A percentile compares a stretch with the other conserved stretches of the same genome.
Evolutionary conservation across 2,329 filamentous ascomycete genomes (phyloP).

Genomic region (Colletotrichum gigasporum): DNA sequence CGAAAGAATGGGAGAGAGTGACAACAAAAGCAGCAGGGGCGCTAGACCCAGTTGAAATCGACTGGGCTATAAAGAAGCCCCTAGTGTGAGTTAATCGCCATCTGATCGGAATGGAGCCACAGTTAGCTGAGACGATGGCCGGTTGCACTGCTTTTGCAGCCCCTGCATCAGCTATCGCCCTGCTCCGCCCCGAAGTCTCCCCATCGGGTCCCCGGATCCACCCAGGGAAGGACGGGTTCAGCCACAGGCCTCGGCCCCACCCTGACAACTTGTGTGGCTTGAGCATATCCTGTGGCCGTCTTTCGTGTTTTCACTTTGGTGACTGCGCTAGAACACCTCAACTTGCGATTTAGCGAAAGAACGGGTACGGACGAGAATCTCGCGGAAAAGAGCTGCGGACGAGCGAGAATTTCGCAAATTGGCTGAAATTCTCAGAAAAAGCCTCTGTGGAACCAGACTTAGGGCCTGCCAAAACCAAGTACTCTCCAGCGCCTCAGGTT

Average conservation of each 20-base stretch:
- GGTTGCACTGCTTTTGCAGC: not conserved
- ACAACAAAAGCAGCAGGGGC: conserved; percentile 8
- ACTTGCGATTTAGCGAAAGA: not conserved
- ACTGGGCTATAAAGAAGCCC: not conserved
- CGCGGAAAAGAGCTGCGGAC: not conserved
- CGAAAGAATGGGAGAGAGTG: no score
- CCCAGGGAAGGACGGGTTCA: not conserved
- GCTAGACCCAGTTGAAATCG: not conserved
- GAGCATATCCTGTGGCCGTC: conserved; percentile 6
- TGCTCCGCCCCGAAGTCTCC: conserved; percentile 3
- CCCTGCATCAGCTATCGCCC: conserved; percentile 18
- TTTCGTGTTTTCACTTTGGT: conserved; percentile 7
- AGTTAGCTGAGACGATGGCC: not conserved
- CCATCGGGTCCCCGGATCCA: not conserved
- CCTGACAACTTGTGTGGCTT: not conserved
- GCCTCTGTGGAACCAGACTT: not conserved
- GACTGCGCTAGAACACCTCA: conserved; percentile 24
- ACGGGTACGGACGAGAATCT: not conserved
- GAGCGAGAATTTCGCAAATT: not conserved
- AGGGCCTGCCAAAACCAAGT: not conserved
- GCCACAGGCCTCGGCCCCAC: conserved; percentile 1
- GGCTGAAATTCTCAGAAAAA: not conserved
- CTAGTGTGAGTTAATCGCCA: not conserved
- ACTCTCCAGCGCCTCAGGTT: not conserved
- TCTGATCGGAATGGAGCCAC: not conserved